Evolutionary conservation across 1,284 basidiomycete genomes (phyloP).

Genomic region (Agaricales sp.): DNA sequence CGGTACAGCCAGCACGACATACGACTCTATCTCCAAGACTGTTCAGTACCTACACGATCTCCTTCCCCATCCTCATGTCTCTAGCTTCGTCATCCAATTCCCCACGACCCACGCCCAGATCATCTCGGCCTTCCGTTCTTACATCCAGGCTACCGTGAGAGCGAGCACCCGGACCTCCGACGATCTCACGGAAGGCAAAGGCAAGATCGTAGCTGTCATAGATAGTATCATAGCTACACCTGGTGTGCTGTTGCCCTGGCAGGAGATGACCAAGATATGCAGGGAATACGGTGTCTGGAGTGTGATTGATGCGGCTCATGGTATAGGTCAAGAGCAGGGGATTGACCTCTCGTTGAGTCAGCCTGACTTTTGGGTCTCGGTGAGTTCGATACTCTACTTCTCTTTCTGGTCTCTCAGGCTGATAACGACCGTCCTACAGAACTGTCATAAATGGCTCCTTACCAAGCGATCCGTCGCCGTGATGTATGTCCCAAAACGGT

Average conservation of each 20-base stretch:
- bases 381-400: constrained; percentile 24
- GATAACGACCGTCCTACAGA: constrained; percentile 26
- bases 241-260: constrained; percentile 72
- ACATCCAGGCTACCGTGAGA: constrained; percentile 15
- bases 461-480: constrained; percentile 65
- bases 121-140: constrained; percentile 39
- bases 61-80: constrained; percentile 39
- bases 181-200: constrained; percentile 19
- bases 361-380: constrained; percentile 78
- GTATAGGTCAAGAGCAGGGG: constrained; percentile 57
- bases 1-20: constrained; percentile 53
- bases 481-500: constrained; percentile 74
- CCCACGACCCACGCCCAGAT: constrained; percentile 58
- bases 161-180: constrained; percentile 16
- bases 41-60: constrained; percentile 52
- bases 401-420: not conserved
- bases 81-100: constrained; percentile 44
- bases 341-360: constrained; percentile 48
- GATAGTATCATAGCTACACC: constrained; percentile 69
- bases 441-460: constrained; percentile 81
- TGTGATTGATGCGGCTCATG: constrained; percentile 80
- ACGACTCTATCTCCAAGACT: constrained; percentile 47
- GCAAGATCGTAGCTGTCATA: constrained; percentile 61
- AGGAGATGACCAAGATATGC: constrained; percentile 63
- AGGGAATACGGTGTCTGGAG: constrained; percentile 58